phyloP scores from a whole-genome alignment of 1,139 yeast genomes.

The Scheffersomyces parashehatae region DNA sequence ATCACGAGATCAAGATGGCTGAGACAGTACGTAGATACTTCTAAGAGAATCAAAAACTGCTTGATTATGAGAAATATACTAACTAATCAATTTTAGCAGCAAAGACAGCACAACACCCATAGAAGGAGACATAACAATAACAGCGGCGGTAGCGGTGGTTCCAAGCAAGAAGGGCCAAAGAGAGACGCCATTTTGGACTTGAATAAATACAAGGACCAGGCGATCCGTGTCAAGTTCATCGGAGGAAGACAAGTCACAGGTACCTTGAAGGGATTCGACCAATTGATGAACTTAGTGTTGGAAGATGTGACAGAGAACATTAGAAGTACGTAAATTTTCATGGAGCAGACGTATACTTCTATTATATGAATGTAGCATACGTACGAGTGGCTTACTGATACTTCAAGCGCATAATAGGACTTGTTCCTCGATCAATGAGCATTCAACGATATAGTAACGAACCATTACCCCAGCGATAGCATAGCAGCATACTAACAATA shows the following conservation, averaged over 20 bases:
- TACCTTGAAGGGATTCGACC: slow-evolving; percentile 83
- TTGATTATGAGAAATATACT: too few species aligned
- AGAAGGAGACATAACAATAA: slow-evolving; percentile 26
- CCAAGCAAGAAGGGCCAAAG: slow-evolving; percentile 72
- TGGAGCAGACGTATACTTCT: too few species aligned
- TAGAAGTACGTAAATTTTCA: slow-evolving; percentile 41
- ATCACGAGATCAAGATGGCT: neutral
- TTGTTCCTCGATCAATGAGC: too few species aligned
- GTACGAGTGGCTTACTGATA: too few species aligned
- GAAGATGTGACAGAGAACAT: slow-evolving; percentile 77
- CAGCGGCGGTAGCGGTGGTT: slow-evolving; percentile 25
- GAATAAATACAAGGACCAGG: slow-evolving; percentile 71
- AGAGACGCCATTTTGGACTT: slow-evolving; percentile 88
- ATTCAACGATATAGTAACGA: too few species aligned
- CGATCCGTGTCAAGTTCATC: slow-evolving; percentile 74
- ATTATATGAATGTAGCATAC: too few species aligned
- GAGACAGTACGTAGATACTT: neutral
- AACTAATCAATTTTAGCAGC: neutral
- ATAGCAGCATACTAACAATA: slow-evolving; percentile 21
- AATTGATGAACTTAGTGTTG: slow-evolving; percentile 87
- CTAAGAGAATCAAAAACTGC: too few species aligned
- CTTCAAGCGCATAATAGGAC: too few species aligned
- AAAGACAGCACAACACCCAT: slow-evolving; percentile 13
- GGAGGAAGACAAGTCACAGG: slow-evolving; percentile 90
- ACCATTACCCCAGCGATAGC: too few species aligned